Evolutionary conservation across 129 eudicot genomes (phyloP).

Genomic region (Apium graveolens): DNA sequence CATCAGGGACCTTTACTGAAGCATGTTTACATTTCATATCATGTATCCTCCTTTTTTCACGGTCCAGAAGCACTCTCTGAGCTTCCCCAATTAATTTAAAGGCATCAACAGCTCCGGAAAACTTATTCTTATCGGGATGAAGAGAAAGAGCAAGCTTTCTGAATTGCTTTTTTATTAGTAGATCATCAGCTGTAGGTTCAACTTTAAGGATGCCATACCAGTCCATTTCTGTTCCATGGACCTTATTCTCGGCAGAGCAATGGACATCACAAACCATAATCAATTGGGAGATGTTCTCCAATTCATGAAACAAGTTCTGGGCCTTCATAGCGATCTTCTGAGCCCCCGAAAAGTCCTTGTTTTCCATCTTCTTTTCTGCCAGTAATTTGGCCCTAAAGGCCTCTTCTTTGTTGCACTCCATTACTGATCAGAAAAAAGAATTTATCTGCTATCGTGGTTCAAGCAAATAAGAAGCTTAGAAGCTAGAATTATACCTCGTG

Average conservation of each 20-base stretch:
- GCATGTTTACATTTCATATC: constrained; percentile 33
- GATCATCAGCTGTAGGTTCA: constrained; percentile 46
- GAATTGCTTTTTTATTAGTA: constrained; percentile 46
- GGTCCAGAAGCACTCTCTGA: constrained; percentile 54
- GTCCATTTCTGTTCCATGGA: constrained; percentile 42
- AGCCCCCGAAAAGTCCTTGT: constrained; percentile 44
- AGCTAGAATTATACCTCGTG: constrained; percentile 3
- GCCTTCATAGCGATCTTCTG: constrained; percentile 45
- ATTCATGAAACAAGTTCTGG: constrained; percentile 44
- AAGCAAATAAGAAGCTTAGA: constrained; percentile 5
- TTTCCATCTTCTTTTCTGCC: constrained; percentile 58
- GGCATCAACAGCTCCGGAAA: constrained; percentile 59
- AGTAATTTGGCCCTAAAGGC: constrained; percentile 43
- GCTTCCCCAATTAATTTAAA: constrained; percentile 63
- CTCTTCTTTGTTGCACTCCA: constrained; percentile 70
- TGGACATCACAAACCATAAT: constrained; percentile 58
- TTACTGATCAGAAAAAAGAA: constrained; percentile 17
- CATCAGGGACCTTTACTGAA: constrained; percentile 27
- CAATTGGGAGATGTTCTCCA: constrained; percentile 45
- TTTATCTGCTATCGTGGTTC: constrained; percentile 13
- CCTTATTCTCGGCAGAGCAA: constrained; percentile 36
- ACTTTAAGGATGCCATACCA: constrained; percentile 58
- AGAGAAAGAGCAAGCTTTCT: constrained; percentile 50
- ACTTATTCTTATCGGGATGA: constrained; percentile 70
- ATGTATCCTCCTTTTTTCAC: constrained; percentile 29